Percentiles rank a stretch among this genome's conserved stretches.
These are phyloP conservation scores for Casuarina equisetifolia DNA, from an alignment of 306 rosid species.

Conservation along the genomic window DNA sequence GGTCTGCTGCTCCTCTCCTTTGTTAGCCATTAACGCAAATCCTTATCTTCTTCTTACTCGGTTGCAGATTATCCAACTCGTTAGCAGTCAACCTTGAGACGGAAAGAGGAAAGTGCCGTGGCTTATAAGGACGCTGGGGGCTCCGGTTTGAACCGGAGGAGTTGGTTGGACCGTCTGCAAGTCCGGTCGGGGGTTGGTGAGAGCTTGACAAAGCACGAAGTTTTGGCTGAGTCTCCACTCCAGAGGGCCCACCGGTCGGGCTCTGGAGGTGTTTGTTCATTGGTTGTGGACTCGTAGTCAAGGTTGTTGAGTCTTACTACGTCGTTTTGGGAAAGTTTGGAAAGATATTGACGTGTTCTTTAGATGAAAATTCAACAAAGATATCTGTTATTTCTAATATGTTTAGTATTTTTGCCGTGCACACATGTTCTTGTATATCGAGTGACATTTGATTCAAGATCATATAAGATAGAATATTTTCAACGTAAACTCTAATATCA, in stretches of 20 bases:
- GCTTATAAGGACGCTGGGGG: slow-evolving; percentile 24
- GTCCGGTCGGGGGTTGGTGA: slow-evolving; percentile 82
- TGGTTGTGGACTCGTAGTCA: background rate
- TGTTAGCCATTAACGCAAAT: slow-evolving; percentile 57
- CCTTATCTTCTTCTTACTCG: background rate
- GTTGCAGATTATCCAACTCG: slow-evolving; percentile 1
- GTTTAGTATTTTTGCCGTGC: too few species aligned
- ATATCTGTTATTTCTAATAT: too few species aligned
- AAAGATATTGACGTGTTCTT: too few species aligned
- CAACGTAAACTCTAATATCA: too few species aligned
- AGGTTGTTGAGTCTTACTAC: background rate
- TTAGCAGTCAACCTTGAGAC: slow-evolving; percentile 16
- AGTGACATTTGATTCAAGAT: too few species aligned
- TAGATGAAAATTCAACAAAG: too few species aligned
- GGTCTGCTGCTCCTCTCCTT: slow-evolving; percentile 48
- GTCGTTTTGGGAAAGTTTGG: too few species aligned
- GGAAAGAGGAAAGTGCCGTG: background rate
- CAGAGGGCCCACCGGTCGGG: background rate
- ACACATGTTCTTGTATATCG: too few species aligned
- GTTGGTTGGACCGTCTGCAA: slow-evolving; percentile 47
- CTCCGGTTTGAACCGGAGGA: slow-evolving; percentile 46
- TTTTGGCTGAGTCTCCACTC: background rate
- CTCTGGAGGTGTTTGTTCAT: background rate
- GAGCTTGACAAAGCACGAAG: slow-evolving; percentile 1
- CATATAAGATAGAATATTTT: too few species aligned